Evolutionary conservation across 495 filamentous ascomycete genomes (phyloP).

Genomic region (Parachaetomium inaequale): DNA sequence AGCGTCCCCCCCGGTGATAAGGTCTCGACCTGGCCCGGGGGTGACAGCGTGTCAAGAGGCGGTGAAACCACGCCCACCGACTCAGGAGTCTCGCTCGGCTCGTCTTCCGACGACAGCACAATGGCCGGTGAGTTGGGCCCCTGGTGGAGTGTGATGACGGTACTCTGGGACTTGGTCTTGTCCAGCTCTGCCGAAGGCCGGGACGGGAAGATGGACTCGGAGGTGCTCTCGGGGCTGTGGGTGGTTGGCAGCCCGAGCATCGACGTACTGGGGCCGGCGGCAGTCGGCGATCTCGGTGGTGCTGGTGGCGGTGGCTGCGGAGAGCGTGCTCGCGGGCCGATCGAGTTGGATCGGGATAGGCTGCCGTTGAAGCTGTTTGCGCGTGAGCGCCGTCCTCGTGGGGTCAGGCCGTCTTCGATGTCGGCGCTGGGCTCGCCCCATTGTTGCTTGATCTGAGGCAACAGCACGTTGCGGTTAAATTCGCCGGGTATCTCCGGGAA

Average conservation of each 20-base stretch:
- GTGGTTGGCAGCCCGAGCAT: constrained; percentile 3
- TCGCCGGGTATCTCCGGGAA: constrained; percentile 54
- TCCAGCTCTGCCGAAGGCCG: constrained; percentile 1
- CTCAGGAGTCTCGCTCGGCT: not conserved
- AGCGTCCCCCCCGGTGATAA: not conserved
- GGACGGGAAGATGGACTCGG: not conserved
- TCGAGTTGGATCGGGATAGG: not conserved
- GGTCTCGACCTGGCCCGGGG: not conserved
- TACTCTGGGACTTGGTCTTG: not conserved
- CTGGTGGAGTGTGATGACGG: constrained; percentile 9
- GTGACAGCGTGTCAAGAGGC: not conserved
- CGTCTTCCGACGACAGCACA: constrained; percentile 11
- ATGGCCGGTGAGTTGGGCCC: constrained; percentile 12
- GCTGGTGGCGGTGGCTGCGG: no score
- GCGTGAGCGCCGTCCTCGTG: constrained; percentile 11
- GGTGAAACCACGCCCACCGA: not conserved
- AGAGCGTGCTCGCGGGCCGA: not conserved
- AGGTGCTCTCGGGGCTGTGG: not conserved
- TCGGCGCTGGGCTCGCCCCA: constrained; percentile 31
- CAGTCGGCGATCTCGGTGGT: not conserved
- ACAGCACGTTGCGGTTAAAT: constrained; percentile 36
- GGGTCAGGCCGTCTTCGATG: not conserved
- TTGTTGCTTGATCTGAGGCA: constrained; percentile 38
- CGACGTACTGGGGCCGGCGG: not conserved
- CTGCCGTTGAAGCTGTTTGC: constrained; percentile 14